Evolutionary conservation across 495 filamentous ascomycete species (phyloP).

Genomic region (Pseudevernia furfuracea): DNA sequence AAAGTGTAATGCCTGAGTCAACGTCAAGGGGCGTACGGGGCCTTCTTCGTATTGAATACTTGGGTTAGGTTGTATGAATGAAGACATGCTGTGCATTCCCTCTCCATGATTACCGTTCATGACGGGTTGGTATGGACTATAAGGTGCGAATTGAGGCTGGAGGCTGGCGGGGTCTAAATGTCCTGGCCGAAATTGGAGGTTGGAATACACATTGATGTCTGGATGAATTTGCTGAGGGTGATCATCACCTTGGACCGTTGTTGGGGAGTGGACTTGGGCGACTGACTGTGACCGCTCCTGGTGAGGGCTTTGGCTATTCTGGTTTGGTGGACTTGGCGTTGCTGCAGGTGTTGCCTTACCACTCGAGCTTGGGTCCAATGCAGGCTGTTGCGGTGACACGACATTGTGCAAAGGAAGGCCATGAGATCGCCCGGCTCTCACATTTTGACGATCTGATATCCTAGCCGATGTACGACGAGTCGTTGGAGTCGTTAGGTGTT

Average conservation of each 20-base stretch:
- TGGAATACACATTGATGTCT: background rate
- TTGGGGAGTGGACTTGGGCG: background rate
- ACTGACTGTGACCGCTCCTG: background rate
- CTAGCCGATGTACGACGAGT: background rate
- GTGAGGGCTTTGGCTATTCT: background rate
- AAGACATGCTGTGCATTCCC: background rate
- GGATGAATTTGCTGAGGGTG: background rate
- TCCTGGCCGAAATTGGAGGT: background rate
- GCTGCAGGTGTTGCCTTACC: background rate
- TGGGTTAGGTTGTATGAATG: background rate
- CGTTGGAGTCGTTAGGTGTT: background rate
- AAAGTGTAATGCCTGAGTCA: background rate
- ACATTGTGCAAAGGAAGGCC: background rate
- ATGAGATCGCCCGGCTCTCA: background rate
- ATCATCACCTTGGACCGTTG: background rate
- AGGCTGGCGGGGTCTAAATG: background rate
- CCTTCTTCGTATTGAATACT: background rate
- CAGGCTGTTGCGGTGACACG: background rate
- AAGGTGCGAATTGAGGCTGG: background rate
- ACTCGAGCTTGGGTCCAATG: background rate
- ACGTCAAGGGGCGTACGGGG: background rate
- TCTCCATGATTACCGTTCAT: background rate
- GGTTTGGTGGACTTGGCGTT: background rate
- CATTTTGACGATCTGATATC: background rate
- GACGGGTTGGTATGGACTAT: background rate